These are phyloP conservation scores for Aspergillus sclerotiicarbonarius DNA, from an alignment of 495 filamentous ascomycete species.

Conservation along the genomic window DNA sequence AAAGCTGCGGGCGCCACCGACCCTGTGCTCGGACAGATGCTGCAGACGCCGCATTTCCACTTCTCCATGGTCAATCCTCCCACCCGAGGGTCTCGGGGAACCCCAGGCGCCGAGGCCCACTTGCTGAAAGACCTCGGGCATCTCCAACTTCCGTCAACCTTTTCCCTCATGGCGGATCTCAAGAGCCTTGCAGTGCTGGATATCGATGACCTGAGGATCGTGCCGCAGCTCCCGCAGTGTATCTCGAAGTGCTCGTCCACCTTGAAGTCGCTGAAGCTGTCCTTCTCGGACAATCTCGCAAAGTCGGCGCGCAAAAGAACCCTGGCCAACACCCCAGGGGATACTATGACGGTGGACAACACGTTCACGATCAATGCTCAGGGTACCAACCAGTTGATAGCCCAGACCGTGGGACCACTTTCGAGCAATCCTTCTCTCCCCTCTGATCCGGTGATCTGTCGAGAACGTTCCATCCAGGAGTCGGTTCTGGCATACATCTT, in stretches of 20 bases:
- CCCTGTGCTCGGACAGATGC: not conserved
- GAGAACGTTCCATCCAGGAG: not conserved
- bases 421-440: not conserved
- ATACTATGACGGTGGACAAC: not conserved
- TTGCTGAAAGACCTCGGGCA: not conserved
- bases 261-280: constrained; percentile 53
- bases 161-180: constrained; percentile 37
- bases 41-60: not conserved
- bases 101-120: not conserved
- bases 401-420: not conserved
- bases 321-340: not conserved
- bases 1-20: not conserved
- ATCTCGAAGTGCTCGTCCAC: constrained; percentile 49
- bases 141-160: not conserved
- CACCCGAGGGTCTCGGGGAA: not conserved
- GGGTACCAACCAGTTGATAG: not conserved
- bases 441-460: not conserved
- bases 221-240: constrained; percentile 53
- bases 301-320: constrained; percentile 30
- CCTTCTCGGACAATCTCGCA: constrained; percentile 53
- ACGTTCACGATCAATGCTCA: not conserved
- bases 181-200: constrained; percentile 54
- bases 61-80: not conserved
- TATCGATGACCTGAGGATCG: constrained; percentile 54
- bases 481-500: not conserved